Evolutionary conservation across 1,284 basidiomycete genomes (phyloP), one percentile per base, ranked within the genome.

Genomic region (Sanghuangporus sanghuang): DNA sequence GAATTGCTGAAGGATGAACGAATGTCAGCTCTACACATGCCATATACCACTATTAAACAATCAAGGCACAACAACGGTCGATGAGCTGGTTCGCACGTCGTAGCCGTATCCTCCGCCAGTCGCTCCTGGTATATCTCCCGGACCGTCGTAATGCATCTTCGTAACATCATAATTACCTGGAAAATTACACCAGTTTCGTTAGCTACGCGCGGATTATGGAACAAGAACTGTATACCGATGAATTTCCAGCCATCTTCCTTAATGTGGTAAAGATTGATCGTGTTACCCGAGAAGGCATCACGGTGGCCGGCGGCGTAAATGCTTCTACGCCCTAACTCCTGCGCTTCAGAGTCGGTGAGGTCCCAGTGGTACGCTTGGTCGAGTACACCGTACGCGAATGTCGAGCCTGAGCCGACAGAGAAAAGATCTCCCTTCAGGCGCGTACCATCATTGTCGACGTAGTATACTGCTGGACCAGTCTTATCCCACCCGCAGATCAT

Each of bases 401-500:
- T 99, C 72, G 92, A 95, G 71, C 97, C 97, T 3, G 96, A 98
- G 40, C 97, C 97, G 46, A 99, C 97, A 6, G 95, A 98, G 81
- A 99, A 99, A 14, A 98, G 76, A 76, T 99, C 91, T 53, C 97
- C 96, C 75, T 96, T 98, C 62, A 99, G 80, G 27, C 97, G 89
- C 9, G 93, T 92, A 44, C 97, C 97, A 68, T 99, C 97, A 14
- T 93, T 96, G 77, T 99, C 97, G 63, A 99, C 97, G 75, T 99
- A 99, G 79, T 96, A 99, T 42, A 99, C 82, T 12, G 93, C 87
- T n/a, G 96, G 96, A 0, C 97, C 96, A 9, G 96, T 98, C 83
- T 98, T 99, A 79, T 99, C 97, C 96, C 96, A 99, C 35, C 97
- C 97, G 71, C 96, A 98, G 68, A 99, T 97, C 97, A 99, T 99